Evolutionary conservation across 106 monocot genomes (phyloP).

Genomic region (Ottelia alismoides): DNA sequence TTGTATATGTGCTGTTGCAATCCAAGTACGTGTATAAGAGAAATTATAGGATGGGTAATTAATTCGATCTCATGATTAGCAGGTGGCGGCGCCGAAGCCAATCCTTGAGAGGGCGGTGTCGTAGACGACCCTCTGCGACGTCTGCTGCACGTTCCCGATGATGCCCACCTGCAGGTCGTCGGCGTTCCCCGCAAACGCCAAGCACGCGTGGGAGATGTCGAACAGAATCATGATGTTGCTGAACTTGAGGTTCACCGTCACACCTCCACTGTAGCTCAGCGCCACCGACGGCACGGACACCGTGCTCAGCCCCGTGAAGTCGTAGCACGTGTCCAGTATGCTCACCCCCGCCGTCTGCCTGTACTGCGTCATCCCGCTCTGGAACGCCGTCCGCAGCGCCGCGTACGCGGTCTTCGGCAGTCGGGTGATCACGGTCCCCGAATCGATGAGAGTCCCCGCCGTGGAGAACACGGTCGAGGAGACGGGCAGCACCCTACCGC

Average conservation of each 20-base stretch:
- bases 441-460: constrained; percentile 1
- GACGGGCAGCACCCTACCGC: neutral
- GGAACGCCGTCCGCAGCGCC: neutral
- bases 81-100: constrained; percentile 1
- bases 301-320: neutral
- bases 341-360: neutral
- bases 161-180: neutral
- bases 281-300: neutral
- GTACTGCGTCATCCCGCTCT: neutral
- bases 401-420: constrained; percentile 2
- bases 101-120: neutral
- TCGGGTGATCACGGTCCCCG: constrained; percentile 5
- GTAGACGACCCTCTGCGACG: constrained; percentile 1
- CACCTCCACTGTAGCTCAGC: constrained; percentile 1
- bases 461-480: constrained; percentile 1
- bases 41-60: no score
- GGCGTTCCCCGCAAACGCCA: constrained; percentile 9
- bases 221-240: neutral
- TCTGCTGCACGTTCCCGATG: constrained; percentile 16
- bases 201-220: neutral
- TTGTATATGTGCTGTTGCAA: no score
- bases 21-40: no score
- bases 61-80: neutral
- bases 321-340: constrained; percentile 7
- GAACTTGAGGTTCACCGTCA: neutral